A percentile compares a stretch with the other conserved stretches of the same genome.
Evolutionary conservation across 2,329 filamentous ascomycete genomes (phyloP).

Genomic region (Pezicula neosporulosa): DNA sequence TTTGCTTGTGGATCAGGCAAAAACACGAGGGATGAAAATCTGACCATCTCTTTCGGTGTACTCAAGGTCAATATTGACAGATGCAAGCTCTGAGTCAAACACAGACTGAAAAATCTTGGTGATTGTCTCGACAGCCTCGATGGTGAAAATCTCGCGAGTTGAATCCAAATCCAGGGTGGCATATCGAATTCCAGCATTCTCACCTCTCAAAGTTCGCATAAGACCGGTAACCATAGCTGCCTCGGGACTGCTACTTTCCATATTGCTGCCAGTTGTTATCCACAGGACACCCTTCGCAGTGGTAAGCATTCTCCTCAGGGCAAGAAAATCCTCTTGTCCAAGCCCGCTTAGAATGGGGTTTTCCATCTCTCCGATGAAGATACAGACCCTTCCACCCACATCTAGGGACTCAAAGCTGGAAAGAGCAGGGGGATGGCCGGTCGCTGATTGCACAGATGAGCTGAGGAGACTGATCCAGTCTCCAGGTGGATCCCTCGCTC

Average conservation of each 20-base stretch:
- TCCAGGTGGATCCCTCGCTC: not conserved
- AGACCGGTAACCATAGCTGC: no score
- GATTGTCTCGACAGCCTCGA: not conserved
- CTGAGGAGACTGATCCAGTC: not conserved
- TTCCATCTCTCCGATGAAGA: no score
- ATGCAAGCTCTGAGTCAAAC: not conserved
- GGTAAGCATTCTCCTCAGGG: no score
- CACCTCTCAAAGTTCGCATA: no score
- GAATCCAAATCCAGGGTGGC: no score
- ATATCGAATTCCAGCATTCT: no score
- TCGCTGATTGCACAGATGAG: not conserved
- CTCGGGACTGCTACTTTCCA: no score
- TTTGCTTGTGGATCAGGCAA: conserved; percentile 1
- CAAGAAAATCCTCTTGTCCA: no score
- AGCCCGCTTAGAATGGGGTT: no score
- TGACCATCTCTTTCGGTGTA: conserved; percentile 3
- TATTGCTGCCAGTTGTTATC: no score
- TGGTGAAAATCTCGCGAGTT: not conserved
- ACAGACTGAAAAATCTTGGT: not conserved
- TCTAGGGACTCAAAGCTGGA: not conserved
- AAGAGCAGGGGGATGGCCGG: not conserved
- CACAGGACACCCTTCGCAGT: no score
- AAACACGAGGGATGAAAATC: conserved; percentile 4
- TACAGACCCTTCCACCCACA: not conserved
- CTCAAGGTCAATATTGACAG: conserved; percentile 3